Conservation (phyloP, 2,329 filamentous ascomycete genomes). For the Epichloe coenophiala region DNA sequence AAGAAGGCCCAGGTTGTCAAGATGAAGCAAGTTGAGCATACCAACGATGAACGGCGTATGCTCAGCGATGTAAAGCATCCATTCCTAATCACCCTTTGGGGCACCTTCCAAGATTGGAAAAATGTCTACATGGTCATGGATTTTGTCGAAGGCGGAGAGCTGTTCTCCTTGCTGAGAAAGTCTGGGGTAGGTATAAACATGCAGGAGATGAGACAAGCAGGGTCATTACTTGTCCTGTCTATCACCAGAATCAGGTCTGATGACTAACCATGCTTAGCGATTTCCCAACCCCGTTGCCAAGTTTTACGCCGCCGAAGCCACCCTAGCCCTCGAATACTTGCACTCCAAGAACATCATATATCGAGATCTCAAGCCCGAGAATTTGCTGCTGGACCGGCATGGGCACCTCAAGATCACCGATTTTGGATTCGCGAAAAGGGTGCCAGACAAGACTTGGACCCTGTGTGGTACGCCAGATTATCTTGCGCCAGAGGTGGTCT, state of each 20-base stretch:
- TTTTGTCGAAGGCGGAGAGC: constrained; percentile 94
- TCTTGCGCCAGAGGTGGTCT: constrained; percentile 93
- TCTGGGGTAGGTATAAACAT: constrained; percentile 52
- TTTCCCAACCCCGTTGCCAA: constrained; percentile 98
- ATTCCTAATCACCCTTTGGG: constrained; percentile 95
- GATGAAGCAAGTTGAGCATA: constrained; percentile 99
- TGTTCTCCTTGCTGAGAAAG: constrained; percentile 90
- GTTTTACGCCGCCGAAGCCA: constrained; percentile 97
- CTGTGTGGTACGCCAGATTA: constrained; percentile 96
- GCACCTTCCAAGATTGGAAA: constrained; percentile 88
- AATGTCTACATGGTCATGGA: constrained; percentile 99
- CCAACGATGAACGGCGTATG: constrained; percentile 95
- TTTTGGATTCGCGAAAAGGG: constrained; percentile 96
- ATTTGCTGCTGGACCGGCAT: constrained; percentile 79
- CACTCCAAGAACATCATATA: constrained; percentile 96
- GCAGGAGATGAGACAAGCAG: not conserved
- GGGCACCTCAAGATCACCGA: constrained; percentile 95
- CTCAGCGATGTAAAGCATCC: constrained; percentile 93
- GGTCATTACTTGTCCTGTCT: not conserved
- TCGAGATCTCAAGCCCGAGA: constrained; percentile 91
- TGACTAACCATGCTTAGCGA: constrained; percentile 42
- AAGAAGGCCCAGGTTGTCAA: constrained; percentile 98
- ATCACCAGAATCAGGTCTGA: not conserved
- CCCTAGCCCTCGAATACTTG: constrained; percentile 85
- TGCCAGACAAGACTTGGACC: constrained; percentile 98